Base-by-base conservation (phyloP, 208 protist species). In the Acanthamoeba divionensis region DNA sequence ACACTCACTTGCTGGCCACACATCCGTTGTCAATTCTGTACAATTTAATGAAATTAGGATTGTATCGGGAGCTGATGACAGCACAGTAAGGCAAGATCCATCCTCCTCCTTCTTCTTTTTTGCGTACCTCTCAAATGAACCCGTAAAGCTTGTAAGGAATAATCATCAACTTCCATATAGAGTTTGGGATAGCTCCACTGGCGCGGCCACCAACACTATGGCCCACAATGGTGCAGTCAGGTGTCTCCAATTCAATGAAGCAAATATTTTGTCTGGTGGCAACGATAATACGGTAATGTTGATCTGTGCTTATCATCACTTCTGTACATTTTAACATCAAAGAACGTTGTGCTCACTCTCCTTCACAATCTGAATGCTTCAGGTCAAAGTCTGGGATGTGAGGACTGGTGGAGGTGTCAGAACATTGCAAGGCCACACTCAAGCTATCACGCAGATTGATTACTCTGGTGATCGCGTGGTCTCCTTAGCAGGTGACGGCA, bases 1-100 rank as follows among this genome's bases (percentile, higher is more conserved):
- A 2, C 79, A 87, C 29, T 10, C 79, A 18, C 79, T 87, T 44
- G 48, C 47, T 41, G 79, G 79, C 36, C 79, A 87, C 79, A 0
- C 13, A 1, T 52, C 57, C 31, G 79, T 87, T 4, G 24, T 87
- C 1, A 45, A 87, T 24, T 24, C 79, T 24, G 41, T 87, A 41
- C 47, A 67, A 60, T 87, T 87, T 41, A 87, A 87, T 29, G 79
- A 87, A 50, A 69, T 87, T 44, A 41, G 55, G 33, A 87, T 87
- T 45, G 79, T 87, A n/a, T 69, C 55, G 0, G 79, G 79, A 41
- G 55, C 21, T 45, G 13, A 7, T 45, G 79, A 87, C 24, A 87
- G 69, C 55, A 87, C 50, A 33, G 79, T 87, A 33, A 82, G 57
- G 79, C 69, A 87, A 52, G 55, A 63, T 60, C 7, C 8, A 31